Percentiles rank a stretch among this genome's conserved stretches.
phyloP scores from a whole-genome alignment of 2,329 filamentous ascomycete species.

The Trichothecium roseum region DNA sequence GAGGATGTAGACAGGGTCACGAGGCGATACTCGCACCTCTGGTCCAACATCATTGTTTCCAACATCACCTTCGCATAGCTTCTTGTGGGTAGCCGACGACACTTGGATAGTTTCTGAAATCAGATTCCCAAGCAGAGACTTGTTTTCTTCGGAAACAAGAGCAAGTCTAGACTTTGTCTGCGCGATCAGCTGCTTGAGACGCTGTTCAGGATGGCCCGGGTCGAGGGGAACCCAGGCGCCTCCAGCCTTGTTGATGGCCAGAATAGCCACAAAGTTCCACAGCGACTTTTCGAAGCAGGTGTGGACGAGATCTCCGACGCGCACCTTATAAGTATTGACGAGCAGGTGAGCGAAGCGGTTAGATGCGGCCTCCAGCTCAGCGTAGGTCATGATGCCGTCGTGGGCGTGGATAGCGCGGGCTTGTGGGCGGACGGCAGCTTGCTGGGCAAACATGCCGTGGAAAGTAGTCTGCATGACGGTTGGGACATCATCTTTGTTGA shows the following conservation, averaged over 20 bases:
- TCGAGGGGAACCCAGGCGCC: constrained; percentile 7
- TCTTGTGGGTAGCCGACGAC: too few relatives aligned
- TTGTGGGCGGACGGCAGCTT: not conserved
- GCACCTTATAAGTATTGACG: constrained; percentile 8
- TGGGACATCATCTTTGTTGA: not conserved
- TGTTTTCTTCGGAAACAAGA: constrained; percentile 19
- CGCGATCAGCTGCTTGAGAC: constrained; percentile 13
- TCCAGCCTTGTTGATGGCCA: constrained; percentile 8
- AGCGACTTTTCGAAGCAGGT: constrained; percentile 5
- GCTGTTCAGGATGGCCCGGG: constrained; percentile 10
- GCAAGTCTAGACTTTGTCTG: constrained; percentile 18
- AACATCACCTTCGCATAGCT: not conserved
- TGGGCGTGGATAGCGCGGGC: not conserved
- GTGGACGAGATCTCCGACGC: constrained; percentile 6
- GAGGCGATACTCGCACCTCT: not conserved
- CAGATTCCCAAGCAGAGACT: constrained; percentile 16
- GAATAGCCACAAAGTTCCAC: constrained; percentile 20
- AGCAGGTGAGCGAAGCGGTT: constrained; percentile 1
- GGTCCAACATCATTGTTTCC: not conserved
- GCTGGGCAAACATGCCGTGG: not conserved
- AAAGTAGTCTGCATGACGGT: not conserved
- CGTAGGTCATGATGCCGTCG: not conserved
- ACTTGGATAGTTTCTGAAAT: not conserved
- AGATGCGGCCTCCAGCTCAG: not conserved
- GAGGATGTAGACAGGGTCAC: constrained; percentile 7